Evolutionary conservation across 805 yeast species (phyloP).

Genomic region (Lipomyces mesembrius): DNA sequence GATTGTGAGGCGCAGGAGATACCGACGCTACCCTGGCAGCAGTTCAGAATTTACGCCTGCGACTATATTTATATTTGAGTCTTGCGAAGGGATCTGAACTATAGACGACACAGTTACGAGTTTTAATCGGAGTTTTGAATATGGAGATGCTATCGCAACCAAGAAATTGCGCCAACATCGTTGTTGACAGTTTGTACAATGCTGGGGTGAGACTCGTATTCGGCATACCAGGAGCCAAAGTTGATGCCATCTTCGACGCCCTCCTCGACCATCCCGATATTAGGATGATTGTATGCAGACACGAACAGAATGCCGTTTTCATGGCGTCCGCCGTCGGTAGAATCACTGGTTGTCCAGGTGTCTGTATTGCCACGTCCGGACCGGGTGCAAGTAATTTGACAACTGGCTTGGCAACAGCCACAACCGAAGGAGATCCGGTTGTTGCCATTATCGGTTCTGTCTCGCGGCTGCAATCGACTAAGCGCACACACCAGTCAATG

Average conservation of each 20-base stretch:
- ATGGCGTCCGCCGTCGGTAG: background rate
- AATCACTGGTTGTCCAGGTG: background rate
- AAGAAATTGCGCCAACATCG: background rate
- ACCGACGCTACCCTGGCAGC: no score
- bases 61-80: background rate
- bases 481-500: background rate
- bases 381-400: slow-evolving; percentile 1
- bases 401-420: slow-evolving; percentile 1
- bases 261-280: slow-evolving; percentile 1
- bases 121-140: background rate
- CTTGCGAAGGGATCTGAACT: background rate
- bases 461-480: background rate
- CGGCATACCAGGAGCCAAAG: slow-evolving; percentile 1
- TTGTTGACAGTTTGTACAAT: background rate
- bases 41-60: background rate
- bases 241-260: background rate
- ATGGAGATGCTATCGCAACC: background rate
- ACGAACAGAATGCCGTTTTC: background rate
- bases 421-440: background rate
- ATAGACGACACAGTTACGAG: background rate
- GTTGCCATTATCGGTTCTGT: background rate
- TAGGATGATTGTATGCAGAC: background rate
- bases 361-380: slow-evolving; percentile 1
- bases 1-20: background rate
- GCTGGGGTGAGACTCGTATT: background rate